Evolutionary conservation across 805 yeast genomes (phyloP), one percentile per base, ranked within the genome.

Genomic region (Yamadazyma phyllophila): DNA sequence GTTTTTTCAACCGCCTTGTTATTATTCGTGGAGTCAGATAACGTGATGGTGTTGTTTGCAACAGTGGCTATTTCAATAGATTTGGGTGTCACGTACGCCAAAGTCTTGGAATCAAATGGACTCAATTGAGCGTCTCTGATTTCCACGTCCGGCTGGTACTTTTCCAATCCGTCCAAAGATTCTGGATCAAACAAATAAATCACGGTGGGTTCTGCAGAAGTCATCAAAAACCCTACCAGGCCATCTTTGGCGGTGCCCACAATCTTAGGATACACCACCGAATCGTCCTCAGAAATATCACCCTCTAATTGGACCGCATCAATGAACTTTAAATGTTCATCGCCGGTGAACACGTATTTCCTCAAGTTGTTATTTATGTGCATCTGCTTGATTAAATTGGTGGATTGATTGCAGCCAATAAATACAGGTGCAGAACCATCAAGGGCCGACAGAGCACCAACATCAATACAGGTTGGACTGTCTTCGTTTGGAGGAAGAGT

Each of bases 381-480:
- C 60, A 73, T 73, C 41, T 79, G 74, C 50, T 60, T 62, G 57
- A 85, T 78, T 53, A 77, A 72, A 38, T 72, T 73, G 3, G 81
- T 64, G 39, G 81, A 75, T 55, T 86, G 89, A 61, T 91, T 91
- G 55, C 90, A 82, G 2, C 96, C 96, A 36, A 85, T 74, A 38
- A 87, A 66, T 13, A 90, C 79, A 14, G 76, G 58, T 49, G 73
- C 74, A 49, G 73, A 65, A 59, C 53, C 60, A 7, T 58, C 60
- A 12, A 35, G 13, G 2, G 33, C 36, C 10, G 40, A 39, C 11
- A 41, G 43, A 31, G 48, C 51, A 29, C 59, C 56, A 11, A 77
- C 74, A 51, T 83, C 96, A 41, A 92, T 55, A 39, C 94, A 82
- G 58, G 90, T 88, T 9, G 97, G 96, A n/a, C 90, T 83, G 62